A percentile compares a stretch with the other conserved stretches of the same genome.
phyloP scores from a whole-genome alignment of 23 red algal genomes.

The Agarophyton chilense region DNA sequence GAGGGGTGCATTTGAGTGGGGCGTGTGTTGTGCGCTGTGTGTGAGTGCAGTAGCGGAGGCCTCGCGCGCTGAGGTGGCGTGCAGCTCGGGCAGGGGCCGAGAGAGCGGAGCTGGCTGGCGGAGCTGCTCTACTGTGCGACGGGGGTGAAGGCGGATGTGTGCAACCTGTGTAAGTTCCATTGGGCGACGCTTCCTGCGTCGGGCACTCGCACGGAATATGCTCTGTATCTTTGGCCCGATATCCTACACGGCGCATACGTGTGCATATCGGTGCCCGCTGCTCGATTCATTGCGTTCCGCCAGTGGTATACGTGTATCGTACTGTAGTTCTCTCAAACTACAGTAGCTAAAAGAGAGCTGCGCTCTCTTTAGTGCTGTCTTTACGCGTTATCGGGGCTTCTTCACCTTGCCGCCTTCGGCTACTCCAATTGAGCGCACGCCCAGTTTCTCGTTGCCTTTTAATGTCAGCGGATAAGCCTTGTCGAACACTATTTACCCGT shows the following conservation, averaged over 20 bases:
- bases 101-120: too few species aligned
- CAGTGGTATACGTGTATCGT: neutral
- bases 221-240: neutral
- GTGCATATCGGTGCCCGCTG: too few species aligned
- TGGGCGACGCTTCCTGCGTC: too few species aligned
- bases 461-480: constrained; percentile 52
- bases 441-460: neutral
- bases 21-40: neutral
- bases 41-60: too few species aligned
- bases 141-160: neutral
- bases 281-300: too few species aligned
- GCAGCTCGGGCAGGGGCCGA: too few species aligned
- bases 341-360: too few species aligned
- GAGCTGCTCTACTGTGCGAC: neutral
- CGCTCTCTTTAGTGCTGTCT: too few species aligned
- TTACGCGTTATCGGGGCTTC: neutral
- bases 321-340: too few species aligned
- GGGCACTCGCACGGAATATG: too few species aligned
- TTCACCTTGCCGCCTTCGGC: constrained; percentile 83
- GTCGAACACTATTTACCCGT: constrained; percentile 71
- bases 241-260: too few species aligned
- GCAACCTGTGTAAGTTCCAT: neutral
- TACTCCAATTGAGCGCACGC: constrained; percentile 50
- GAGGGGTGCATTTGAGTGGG: neutral
- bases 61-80: too few species aligned